Evolutionary conservation across 2,329 filamentous ascomycete genomes (phyloP).

Genomic region (Penicillium sp.): DNA sequence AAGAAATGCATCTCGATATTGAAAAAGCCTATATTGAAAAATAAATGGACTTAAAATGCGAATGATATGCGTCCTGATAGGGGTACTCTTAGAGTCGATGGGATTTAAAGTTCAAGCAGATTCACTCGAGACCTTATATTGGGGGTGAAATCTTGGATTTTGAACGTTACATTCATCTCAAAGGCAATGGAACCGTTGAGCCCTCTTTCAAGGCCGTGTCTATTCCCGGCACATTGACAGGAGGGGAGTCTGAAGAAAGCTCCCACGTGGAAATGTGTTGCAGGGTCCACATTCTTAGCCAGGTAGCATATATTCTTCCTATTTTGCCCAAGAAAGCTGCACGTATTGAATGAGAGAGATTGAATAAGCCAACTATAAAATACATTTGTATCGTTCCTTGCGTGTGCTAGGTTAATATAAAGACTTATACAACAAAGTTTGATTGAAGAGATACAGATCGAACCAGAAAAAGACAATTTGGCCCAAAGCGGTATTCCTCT

Average conservation of each 20-base stretch:
- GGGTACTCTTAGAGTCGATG: background rate
- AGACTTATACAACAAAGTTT: background rate
- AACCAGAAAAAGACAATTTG: background rate
- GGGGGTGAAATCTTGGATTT: background rate
- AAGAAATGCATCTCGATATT: conserved; percentile 4
- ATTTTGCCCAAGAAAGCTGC: background rate
- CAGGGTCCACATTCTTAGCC: background rate
- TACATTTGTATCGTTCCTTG: background rate
- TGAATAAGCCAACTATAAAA: background rate
- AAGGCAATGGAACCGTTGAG: conserved; percentile 11
- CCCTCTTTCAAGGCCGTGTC: conserved; percentile 4
- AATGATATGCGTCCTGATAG: background rate
- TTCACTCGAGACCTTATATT: background rate
- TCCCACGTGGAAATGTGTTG: conserved; percentile 4
- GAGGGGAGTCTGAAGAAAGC: background rate
- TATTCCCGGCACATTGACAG: conserved; percentile 9
- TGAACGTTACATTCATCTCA: conserved; percentile 16
- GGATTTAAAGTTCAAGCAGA: background rate
- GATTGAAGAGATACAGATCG: background rate
- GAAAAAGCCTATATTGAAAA: background rate
- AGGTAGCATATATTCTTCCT: background rate
- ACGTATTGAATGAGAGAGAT: background rate
- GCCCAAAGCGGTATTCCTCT: background rate
- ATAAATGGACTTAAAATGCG: background rate
- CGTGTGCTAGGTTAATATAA: background rate